Percentiles rank a stretch among this genome's conserved stretches.
Evolutionary conservation across 768 basidiomycete species (phyloP).

Genomic region (Chiua virens): DNA sequence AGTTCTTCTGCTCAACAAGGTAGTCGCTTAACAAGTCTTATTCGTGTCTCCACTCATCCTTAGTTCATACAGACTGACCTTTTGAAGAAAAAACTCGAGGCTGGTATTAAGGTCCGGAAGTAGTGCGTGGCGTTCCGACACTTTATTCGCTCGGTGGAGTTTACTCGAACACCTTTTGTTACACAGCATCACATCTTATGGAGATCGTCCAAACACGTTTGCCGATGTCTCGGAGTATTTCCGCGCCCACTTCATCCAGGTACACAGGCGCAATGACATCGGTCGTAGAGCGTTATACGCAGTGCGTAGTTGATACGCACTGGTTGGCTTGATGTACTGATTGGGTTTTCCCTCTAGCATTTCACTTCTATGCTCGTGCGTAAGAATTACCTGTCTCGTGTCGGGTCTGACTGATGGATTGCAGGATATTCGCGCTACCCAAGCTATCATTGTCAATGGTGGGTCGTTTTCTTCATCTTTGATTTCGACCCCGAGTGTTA

Average conservation of each 20-base stretch:
- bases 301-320: constrained; percentile 42
- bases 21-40: constrained; percentile 24
- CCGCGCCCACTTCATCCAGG: constrained; percentile 79
- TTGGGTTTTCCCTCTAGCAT: constrained; percentile 42
- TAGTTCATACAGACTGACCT: constrained; percentile 57
- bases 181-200: constrained; percentile 73
- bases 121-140: constrained; percentile 52
- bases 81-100: constrained; percentile 66
- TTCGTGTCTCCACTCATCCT: constrained; percentile 7
- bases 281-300: constrained; percentile 61
- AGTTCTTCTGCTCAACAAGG: constrained; percentile 80
- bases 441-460: constrained; percentile 65
- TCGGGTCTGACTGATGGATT: not conserved
- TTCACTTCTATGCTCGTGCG: constrained; percentile 70
- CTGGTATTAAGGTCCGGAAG: constrained; percentile 68
- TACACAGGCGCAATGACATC: constrained; percentile 65
- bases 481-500: not conserved
- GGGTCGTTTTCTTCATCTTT: constrained; percentile 17
- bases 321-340: constrained; percentile 8
- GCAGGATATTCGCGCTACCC: constrained; percentile 67
- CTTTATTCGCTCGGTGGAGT: not conserved
- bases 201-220: constrained; percentile 68
- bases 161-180: not conserved
- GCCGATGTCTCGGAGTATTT: constrained; percentile 76
- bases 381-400: constrained; percentile 4